These are phyloP conservation scores for Colletotrichum godetiae DNA, from an alignment of 2,329 filamentous ascomycete genomes.

Conservation along the genomic window DNA sequence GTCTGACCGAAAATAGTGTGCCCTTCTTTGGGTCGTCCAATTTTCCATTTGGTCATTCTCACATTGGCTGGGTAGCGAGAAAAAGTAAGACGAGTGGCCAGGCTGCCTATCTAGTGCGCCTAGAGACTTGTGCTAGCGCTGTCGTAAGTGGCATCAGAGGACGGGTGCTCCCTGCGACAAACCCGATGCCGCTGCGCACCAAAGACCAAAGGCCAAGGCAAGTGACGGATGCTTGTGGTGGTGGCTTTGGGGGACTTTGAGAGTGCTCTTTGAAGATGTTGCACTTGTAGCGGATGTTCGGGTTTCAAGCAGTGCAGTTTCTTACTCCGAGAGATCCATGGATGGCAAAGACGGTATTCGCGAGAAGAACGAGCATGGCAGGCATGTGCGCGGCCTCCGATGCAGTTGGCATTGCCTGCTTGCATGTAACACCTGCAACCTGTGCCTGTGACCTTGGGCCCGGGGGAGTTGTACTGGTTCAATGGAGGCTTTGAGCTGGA, in stretches of 20 bases:
- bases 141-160: conserved; percentile 3
- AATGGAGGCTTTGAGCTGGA: not conserved
- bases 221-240: not conserved
- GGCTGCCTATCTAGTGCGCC: conserved; percentile 10
- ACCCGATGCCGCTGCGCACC: not conserved
- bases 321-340: not conserved
- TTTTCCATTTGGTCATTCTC: not conserved
- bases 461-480: not conserved
- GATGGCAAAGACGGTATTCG: not conserved
- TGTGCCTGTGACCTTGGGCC: not conserved
- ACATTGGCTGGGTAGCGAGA: conserved; percentile 13
- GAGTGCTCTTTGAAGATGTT: not conserved
- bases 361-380: not conserved
- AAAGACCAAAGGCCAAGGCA: not conserved
- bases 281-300: not conserved
- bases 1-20: not conserved
- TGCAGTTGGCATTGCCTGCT: conserved; percentile 5
- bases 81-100: conserved; percentile 1
- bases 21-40: not conserved
- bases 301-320: not conserved
- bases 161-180: conserved; percentile 15
- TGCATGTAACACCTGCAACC: conserved; percentile 1
- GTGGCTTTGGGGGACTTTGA: not conserved
- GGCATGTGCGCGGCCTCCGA: not conserved
- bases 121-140: not conserved